A percentile compares a stretch with the other conserved stretches of the same genome.
These are phyloP conservation scores for Vanrija humicola DNA, from an alignment of 1,284 basidiomycete genomes.

Conservation along the genomic window DNA sequence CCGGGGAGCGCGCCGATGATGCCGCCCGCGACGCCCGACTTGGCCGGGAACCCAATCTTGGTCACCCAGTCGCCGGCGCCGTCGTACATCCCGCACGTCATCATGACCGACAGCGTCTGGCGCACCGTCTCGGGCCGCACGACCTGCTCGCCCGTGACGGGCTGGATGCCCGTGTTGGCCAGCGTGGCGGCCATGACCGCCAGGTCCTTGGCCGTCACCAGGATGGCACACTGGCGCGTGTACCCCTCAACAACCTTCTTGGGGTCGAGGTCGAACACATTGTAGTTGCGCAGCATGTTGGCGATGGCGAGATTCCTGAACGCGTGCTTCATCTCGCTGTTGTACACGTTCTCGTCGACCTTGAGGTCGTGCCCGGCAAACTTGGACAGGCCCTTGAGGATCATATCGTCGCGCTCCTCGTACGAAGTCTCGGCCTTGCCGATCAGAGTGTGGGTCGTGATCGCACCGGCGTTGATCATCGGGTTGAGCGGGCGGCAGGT, in stretches of 20 bases:
- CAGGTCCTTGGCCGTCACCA: constrained; percentile 15
- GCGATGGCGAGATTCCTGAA: constrained; percentile 15
- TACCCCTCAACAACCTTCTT: constrained; percentile 8
- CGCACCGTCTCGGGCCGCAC: constrained; percentile 11
- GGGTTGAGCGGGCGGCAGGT: constrained; percentile 15
- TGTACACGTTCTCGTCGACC: constrained; percentile 10
- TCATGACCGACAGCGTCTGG: constrained; percentile 15
- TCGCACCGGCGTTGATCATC: constrained; percentile 21
- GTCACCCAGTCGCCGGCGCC: constrained; percentile 17
- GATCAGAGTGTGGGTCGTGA: constrained; percentile 11
- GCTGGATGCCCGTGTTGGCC: constrained; percentile 17
- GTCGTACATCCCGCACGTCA: constrained; percentile 20
- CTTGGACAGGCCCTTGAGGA: constrained; percentile 8
- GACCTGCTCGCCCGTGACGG: constrained; percentile 13
- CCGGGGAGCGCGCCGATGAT: constrained; percentile 15
- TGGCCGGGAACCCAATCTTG: constrained; percentile 11
- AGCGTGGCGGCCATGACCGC: constrained; percentile 18
- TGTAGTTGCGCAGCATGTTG: constrained; percentile 18
- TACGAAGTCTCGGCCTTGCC: not conserved
- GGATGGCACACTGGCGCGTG: constrained; percentile 17
- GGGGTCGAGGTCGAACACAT: constrained; percentile 6
- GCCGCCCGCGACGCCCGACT: constrained; percentile 15
- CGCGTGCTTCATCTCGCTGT: constrained; percentile 8
- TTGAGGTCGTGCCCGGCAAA: constrained; percentile 16
- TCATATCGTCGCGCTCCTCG: constrained; percentile 9